phyloP scores from a whole-genome alignment of 2,329 filamentous ascomycete species.

The Claviceps sp. region DNA sequence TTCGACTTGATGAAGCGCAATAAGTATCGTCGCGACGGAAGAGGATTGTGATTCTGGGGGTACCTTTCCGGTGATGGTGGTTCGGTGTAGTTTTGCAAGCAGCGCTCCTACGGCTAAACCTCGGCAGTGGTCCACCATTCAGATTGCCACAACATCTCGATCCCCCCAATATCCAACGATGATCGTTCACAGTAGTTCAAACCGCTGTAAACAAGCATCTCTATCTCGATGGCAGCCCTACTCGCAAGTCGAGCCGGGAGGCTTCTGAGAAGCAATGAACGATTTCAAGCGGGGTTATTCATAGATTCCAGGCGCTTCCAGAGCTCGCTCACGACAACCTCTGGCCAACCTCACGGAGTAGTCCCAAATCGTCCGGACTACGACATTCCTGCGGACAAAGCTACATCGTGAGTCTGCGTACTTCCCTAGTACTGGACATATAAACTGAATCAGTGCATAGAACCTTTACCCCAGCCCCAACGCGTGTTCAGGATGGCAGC shows the following conservation, averaged over 20 bases:
- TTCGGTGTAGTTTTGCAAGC: constrained; percentile 22
- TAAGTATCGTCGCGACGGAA: constrained; percentile 19
- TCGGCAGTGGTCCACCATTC: constrained; percentile 31
- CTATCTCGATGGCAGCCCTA: constrained; percentile 50
- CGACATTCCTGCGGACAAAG: constrained; percentile 67
- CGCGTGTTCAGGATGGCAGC: constrained; percentile 79
- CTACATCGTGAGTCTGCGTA: constrained; percentile 57
- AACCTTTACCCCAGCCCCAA: constrained; percentile 81
- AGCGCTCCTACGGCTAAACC: constrained; percentile 36
- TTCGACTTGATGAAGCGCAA: constrained; percentile 13
- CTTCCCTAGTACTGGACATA: background rate
- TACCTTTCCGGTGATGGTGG: constrained; percentile 12
- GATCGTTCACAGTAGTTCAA: constrained; percentile 5
- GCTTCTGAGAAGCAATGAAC: constrained; percentile 34
- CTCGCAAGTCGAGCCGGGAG: constrained; percentile 40
- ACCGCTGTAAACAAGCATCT: background rate
- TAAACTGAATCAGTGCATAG: constrained; percentile 29
- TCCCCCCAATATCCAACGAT: constrained; percentile 10
- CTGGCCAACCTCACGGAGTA: constrained; percentile 23
- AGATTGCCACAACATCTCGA: constrained; percentile 10
- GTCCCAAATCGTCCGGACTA: constrained; percentile 65
- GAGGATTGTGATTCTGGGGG: constrained; percentile 21
- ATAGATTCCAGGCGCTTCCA: constrained; percentile 40
- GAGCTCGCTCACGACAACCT: constrained; percentile 33
- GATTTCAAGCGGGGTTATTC: constrained; percentile 24